Evolutionary conservation across 768 basidiomycete species (phyloP).

Genomic region (Leccinum broughii): DNA sequence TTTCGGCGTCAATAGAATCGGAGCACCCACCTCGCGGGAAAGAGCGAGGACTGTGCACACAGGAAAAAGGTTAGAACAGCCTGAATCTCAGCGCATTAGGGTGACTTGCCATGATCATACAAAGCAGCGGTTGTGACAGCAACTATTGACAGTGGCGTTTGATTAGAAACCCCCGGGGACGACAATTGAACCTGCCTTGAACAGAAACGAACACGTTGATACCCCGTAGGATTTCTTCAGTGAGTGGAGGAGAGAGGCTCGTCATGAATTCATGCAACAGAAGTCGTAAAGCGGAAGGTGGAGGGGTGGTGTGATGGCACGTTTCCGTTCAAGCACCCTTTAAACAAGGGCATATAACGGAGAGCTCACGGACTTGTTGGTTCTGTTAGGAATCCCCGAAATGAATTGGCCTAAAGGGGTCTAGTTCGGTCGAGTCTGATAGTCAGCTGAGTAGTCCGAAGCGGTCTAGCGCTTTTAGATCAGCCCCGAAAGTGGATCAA

Average conservation of each 20-base stretch:
- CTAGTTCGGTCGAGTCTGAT: background rate
- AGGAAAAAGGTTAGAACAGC: background rate
- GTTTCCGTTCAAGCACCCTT: slow-evolving; percentile 9
- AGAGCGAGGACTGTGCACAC: slow-evolving; percentile 22
- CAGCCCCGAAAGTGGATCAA: background rate
- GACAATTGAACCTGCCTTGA: slow-evolving; percentile 20
- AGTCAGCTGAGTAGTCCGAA: background rate
- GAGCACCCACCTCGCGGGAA: slow-evolving; percentile 28
- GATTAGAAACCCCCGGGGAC: background rate
- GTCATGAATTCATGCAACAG: slow-evolving; percentile 13
- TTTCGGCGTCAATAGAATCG: background rate
- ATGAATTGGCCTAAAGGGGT: slow-evolving; percentile 15
- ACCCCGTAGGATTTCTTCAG: background rate
- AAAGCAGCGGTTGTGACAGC: slow-evolving; percentile 29
- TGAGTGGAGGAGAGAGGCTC: slow-evolving; percentile 24
- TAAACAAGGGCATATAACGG: slow-evolving; percentile 15
- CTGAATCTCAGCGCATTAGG: background rate
- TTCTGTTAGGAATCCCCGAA: slow-evolving; percentile 3
- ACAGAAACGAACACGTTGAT: slow-evolving; percentile 20
- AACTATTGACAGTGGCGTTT: slow-evolving; percentile 21
- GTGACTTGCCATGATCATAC: slow-evolving; percentile 30
- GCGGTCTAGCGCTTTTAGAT: background rate
- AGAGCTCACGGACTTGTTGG: slow-evolving; percentile 1
- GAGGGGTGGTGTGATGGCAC: background rate
- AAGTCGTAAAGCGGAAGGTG: slow-evolving; percentile 5